Percentiles rank a stretch among this genome's conserved stretches.
phyloP scores from a whole-genome alignment of 2,329 filamentous ascomycete genomes.

The Cladosporium colombiae region DNA sequence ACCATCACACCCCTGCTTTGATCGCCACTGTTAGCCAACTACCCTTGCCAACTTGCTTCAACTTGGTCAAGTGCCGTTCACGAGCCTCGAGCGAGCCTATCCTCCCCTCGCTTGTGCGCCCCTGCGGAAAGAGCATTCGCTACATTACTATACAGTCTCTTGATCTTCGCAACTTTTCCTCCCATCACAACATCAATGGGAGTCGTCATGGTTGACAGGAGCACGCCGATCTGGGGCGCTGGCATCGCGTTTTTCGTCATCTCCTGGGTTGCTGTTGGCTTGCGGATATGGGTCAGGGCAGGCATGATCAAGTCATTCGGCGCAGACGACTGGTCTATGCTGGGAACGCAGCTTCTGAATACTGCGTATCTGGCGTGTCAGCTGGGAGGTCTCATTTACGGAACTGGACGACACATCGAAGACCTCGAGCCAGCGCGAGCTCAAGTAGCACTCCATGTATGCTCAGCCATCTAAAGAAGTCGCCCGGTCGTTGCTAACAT shows the following conservation, averaged over 20 bases:
- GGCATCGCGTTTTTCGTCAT: constrained; percentile 42
- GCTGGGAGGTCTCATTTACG: constrained; percentile 42
- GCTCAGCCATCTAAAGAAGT: not conserved
- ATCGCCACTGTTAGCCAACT: not conserved
- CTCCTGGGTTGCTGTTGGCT: constrained; percentile 40
- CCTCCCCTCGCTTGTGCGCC: not conserved
- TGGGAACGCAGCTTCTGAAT: constrained; percentile 41
- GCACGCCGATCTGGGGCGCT: constrained; percentile 13
- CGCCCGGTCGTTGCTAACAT: not conserved
- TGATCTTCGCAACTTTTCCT: not conserved
- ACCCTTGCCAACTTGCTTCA: constrained; percentile 5
- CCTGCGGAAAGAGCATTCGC: not conserved
- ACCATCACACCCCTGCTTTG: constrained; percentile 6
- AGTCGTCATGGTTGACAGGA: constrained; percentile 10
- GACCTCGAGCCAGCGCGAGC: constrained; percentile 33
- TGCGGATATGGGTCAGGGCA: constrained; percentile 42
- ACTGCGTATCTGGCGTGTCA: constrained; percentile 44
- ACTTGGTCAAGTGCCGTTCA: not conserved
- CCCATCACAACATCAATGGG: not conserved
- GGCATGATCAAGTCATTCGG: constrained; percentile 42
- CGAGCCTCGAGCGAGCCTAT: not conserved
- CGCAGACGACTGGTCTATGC: constrained; percentile 46
- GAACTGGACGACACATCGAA: constrained; percentile 41
- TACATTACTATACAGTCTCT: constrained; percentile 1
- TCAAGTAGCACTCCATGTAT: constrained; percentile 26